Base-by-base conservation (phyloP, 108 stramenopile genomes). In the Pseudonitzschia multiseries region DNA sequence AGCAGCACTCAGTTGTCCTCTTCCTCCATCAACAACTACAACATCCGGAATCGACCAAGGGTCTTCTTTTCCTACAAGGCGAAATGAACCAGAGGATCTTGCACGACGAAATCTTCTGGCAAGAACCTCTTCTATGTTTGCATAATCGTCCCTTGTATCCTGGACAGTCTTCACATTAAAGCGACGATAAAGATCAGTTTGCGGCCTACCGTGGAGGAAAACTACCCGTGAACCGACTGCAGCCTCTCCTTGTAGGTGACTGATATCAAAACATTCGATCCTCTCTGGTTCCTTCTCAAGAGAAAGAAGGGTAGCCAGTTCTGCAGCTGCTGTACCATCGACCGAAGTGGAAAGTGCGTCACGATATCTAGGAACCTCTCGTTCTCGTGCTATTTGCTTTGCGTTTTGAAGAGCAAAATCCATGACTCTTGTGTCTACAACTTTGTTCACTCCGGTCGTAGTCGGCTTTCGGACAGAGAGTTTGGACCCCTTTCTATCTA, bases 261-360 rank as follows among this genome's bases (percentile, higher is more conserved):
- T 84, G 32, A 93, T 85, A 65, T 93, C 92, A 66, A 84, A 93
- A 42, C 88, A 88, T 70, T 93, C 92, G 54, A 93, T 91, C 41
- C 84, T 51, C 24, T 67, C 42, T 12, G 86, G 87, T 27, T 18
- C 24, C 6, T 73, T 65, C 14, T 77, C 66, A 28, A 91, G 69
- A 62, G 76, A 60, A 3, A 91, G 72, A 43, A 91, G 32, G 10
- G 8, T 22, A 8, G 68, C 68, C 10, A 91, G 63, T 42, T 84
- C 84, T 36, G 59, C 65, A 3, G 53, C 33, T 21, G 84, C 79
- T 48, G 76, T 81, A 13, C 83, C 88, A 36, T 83, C 83, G 10
- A 83, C 46, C 3, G 78, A 80, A 10, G 73, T 75, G 42, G 56
- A 59, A 1, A 73, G 36, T 8, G 63, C 71, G 22, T 67, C 21